Evolutionary conservation across 1,284 basidiomycete genomes (phyloP).

Genomic region (Fomes fomentarius): DNA sequence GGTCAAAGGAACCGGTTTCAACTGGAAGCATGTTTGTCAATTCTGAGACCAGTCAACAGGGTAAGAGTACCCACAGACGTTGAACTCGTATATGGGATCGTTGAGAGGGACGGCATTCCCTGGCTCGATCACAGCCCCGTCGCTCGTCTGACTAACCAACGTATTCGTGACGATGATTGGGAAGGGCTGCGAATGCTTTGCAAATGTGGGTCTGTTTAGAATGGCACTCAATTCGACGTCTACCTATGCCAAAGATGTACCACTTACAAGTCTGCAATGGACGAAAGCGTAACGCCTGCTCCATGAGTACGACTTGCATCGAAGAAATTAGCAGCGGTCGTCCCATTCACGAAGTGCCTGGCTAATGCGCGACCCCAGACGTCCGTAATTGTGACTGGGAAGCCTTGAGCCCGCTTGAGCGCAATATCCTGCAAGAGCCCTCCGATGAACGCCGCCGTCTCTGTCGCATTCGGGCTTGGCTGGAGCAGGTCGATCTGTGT

Average conservation of each 20-base stretch:
- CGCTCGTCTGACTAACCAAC: slow-evolving; percentile 19
- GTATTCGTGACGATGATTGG: slow-evolving; percentile 31
- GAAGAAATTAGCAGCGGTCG: slow-evolving; percentile 25
- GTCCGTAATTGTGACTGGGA: slow-evolving; percentile 31
- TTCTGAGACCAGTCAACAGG: not conserved
- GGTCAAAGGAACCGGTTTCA: slow-evolving; percentile 50
- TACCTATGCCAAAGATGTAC: not conserved
- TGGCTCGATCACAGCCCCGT: slow-evolving; percentile 4
- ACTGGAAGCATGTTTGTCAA: slow-evolving; percentile 25
- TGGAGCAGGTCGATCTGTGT: slow-evolving; percentile 24
- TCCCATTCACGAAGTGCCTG: slow-evolving; percentile 32
- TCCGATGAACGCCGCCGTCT: slow-evolving; percentile 18
- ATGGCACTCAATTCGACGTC: too few species aligned
- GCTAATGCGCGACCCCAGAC: slow-evolving; percentile 32
- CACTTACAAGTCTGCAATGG: slow-evolving; percentile 29
- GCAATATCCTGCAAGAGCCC: slow-evolving; percentile 24
- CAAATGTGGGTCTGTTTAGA: slow-evolving; percentile 28
- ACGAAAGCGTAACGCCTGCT: slow-evolving; percentile 32
- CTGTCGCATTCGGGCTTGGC: slow-evolving; percentile 16
- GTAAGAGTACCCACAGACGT: slow-evolving; percentile 39
- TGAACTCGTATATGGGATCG: slow-evolving; percentile 48
- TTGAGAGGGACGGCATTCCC: slow-evolving; percentile 35
- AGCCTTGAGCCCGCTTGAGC: slow-evolving; percentile 27
- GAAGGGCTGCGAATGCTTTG: slow-evolving; percentile 26
- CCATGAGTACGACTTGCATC: slow-evolving; percentile 27